Percentiles rank a stretch among this genome's conserved stretches.
Conservation (phyloP, 495 filamentous ascomycete genomes). For the Hypomontagnella submonticulosa region DNA sequence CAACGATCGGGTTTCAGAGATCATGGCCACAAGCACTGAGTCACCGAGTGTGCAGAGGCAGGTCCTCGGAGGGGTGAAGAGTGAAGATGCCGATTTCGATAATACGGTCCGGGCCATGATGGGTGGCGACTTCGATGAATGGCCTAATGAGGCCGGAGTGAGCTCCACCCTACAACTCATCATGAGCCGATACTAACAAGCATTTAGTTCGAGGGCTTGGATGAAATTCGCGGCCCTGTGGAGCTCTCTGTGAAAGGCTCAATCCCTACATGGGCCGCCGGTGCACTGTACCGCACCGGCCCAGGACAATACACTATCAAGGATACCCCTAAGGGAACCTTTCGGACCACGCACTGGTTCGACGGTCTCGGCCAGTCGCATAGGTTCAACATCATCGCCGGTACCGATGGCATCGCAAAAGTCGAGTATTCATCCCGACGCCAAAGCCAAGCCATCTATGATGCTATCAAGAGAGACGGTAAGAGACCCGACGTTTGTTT, state of each 20-base stretch:
- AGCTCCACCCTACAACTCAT: conserved; percentile 9
- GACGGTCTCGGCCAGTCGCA: conserved; percentile 82
- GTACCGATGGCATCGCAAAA: conserved; percentile 40
- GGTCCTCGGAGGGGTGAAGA: conserved; percentile 68
- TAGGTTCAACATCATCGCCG: conserved; percentile 70
- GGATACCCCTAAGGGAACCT: conserved; percentile 64
- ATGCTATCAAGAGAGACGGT: conserved; percentile 66
- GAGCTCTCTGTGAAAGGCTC: conserved; percentile 52
- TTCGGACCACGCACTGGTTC: conserved; percentile 77
- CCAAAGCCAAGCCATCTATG: conserved; percentile 66
- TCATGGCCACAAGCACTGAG: conserved; percentile 5
- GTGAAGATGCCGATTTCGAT: conserved; percentile 79
- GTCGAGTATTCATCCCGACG: conserved; percentile 80
- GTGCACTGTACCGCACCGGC: conserved; percentile 77
- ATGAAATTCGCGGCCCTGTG: conserved; percentile 58
- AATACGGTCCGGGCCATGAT: conserved; percentile 71
- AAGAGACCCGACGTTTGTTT: conserved; percentile 62
- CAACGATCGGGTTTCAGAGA: neutral
- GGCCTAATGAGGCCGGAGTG: conserved; percentile 61
- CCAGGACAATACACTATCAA: conserved; percentile 70
- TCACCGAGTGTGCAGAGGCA: conserved; percentile 46
- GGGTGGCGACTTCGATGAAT: conserved; percentile 52
- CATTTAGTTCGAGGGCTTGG: conserved; percentile 57
- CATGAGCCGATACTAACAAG: conserved; percentile 6
- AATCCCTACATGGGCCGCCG: conserved; percentile 61